Evolutionary conservation across 164 flowering plant genomes (phyloP).

Genomic region (Chimonanthus praecox): DNA sequence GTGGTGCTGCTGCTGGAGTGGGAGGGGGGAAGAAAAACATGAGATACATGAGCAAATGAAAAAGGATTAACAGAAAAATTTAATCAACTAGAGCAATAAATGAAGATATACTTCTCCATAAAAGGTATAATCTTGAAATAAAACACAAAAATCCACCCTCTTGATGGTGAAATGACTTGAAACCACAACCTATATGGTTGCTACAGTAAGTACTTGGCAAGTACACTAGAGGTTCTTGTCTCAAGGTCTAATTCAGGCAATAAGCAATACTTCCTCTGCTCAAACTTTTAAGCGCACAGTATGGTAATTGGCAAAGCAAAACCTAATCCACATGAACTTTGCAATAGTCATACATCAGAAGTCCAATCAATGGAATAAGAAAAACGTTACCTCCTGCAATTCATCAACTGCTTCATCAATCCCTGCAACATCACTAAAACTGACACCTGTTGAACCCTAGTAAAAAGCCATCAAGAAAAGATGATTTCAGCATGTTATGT

Average conservation of each 20-base stretch:
- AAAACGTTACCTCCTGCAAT: conserved; percentile 70
- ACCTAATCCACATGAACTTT: neutral
- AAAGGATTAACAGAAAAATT: no score
- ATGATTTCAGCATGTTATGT: neutral
- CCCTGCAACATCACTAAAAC: conserved; percentile 84
- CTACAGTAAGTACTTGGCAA: no score
- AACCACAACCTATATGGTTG: no score
- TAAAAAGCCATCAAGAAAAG: conserved; percentile 14
- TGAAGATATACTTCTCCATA: neutral
- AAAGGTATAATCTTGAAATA: neutral
- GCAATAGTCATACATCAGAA: neutral
- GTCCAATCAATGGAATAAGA: neutral
- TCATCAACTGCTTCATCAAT: conserved; percentile 98
- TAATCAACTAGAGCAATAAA: neutral
- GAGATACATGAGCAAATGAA: no score
- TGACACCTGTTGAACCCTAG: conserved; percentile 95
- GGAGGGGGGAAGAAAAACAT: no score
- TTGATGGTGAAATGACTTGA: no score
- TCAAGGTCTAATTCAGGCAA: neutral
- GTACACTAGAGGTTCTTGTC: no score
- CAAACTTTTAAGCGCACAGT: neutral
- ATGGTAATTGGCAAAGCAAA: neutral
- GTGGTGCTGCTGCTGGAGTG: no score
- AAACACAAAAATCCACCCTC: neutral
- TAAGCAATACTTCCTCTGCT: neutral